Conservation (phyloP, 1,139 yeast genomes). For the Zygoascus meyerae region DNA sequence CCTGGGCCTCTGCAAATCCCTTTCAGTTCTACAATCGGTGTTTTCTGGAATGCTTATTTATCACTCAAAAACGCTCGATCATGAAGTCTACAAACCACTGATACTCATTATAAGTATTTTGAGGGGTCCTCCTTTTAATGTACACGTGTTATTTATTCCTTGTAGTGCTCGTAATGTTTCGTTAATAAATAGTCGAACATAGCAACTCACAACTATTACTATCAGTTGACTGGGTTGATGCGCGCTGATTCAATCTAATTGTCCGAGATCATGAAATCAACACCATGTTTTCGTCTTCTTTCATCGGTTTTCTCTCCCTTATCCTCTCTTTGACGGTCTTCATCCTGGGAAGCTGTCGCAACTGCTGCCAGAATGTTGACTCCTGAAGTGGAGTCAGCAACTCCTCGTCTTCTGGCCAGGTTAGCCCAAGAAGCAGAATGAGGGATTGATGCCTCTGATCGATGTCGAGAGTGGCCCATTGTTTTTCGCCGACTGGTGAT, state of each 20-base stretch:
- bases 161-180: conserved; percentile 1
- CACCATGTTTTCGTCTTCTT: conserved; percentile 22
- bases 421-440: conserved; percentile 5
- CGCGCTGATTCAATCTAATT: not conserved
- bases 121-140: no score
- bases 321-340: conserved; percentile 5
- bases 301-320: conserved; percentile 10
- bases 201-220: not conserved
- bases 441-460: conserved; percentile 27
- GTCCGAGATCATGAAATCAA: conserved; percentile 22
- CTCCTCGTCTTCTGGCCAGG: conserved; percentile 4
- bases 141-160: conserved; percentile 1
- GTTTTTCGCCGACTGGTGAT: conserved; percentile 24
- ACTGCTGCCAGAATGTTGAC: conserved; percentile 21
- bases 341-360: conserved; percentile 19
- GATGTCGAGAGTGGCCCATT: conserved; percentile 29
- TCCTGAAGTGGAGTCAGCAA: conserved; percentile 17
- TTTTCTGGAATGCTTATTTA: conserved; percentile 86
- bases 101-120: not conserved
- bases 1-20: conserved; percentile 85
- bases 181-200: conserved; percentile 9
- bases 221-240: no score
- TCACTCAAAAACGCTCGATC: conserved; percentile 57
- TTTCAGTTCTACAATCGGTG: conserved; percentile 83
- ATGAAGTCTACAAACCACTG: no score